Evolutionary conservation across 2,329 filamentous ascomycete species (phyloP).

Genomic region (Chaetomium sp.): DNA sequence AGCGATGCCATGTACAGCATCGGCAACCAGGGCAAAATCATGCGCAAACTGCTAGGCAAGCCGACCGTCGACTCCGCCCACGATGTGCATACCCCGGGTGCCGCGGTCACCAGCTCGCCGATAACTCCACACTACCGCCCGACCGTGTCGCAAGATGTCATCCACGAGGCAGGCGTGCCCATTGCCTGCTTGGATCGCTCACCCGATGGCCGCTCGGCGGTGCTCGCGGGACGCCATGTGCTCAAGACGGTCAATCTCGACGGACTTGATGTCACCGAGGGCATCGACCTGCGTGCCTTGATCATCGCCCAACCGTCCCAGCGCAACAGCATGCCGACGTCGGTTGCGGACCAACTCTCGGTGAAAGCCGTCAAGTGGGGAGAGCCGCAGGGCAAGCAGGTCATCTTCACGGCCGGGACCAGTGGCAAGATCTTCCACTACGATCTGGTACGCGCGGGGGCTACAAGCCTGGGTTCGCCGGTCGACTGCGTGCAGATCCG

Average conservation of each 20-base stretch:
- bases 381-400: conserved; percentile 39
- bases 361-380: conserved; percentile 58
- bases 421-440: conserved; percentile 61
- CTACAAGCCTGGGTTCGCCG: conserved; percentile 34
- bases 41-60: conserved; percentile 56
- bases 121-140: conserved; percentile 42
- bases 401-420: conserved; percentile 56
- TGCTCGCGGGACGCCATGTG: conserved; percentile 53
- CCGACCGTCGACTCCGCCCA: conserved; percentile 37
- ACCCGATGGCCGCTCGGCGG: conserved; percentile 47
- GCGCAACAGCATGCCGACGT: conserved; percentile 34
- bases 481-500: conserved; percentile 52
- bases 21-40: conserved; percentile 47
- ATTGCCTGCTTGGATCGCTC: conserved; percentile 54
- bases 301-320: conserved; percentile 45
- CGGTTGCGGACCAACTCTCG: conserved; percentile 51
- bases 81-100: conserved; percentile 34
- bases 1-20: conserved; percentile 25
- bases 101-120: conserved; percentile 41
- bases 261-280: conserved; percentile 47
- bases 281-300: conserved; percentile 50
- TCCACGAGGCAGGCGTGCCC: conserved; percentile 45
- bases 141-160: conserved; percentile 48
- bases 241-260: conserved; percentile 56
- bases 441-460: conserved; percentile 47